Evolutionary conservation across 805 yeast species (phyloP).

Genomic region (Metschnikowia chrysomelidarum): DNA sequence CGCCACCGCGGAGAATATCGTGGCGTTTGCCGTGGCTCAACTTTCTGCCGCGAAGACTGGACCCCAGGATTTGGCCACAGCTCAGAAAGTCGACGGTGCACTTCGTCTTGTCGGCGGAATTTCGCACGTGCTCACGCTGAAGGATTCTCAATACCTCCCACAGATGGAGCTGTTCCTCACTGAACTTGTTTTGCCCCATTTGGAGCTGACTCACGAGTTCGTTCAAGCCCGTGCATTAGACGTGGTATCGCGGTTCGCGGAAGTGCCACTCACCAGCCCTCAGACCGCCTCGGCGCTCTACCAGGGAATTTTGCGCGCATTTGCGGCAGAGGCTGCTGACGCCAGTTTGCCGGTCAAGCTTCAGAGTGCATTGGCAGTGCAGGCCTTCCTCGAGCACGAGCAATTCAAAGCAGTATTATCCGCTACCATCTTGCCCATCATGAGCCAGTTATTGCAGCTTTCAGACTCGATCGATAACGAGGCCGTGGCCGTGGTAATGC

Average conservation of each 20-base stretch:
- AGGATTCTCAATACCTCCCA: slow-evolving; percentile 53
- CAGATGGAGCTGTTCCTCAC: slow-evolving; percentile 71
- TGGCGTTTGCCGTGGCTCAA: slow-evolving; percentile 56
- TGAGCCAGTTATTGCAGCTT: slow-evolving; percentile 72
- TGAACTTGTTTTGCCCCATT: slow-evolving; percentile 67
- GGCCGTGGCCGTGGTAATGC: slow-evolving; percentile 85
- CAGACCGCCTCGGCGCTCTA: slow-evolving; percentile 26
- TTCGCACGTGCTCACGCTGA: slow-evolving; percentile 52
- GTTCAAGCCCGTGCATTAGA: slow-evolving; percentile 76
- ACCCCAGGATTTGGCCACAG: slow-evolving; percentile 44
- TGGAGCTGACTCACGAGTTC: slow-evolving; percentile 59
- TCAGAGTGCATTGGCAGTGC: slow-evolving; percentile 83
- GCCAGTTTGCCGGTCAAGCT: slow-evolving; percentile 69
- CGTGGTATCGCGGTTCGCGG: slow-evolving; percentile 62
- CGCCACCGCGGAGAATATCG: slow-evolving; percentile 56
- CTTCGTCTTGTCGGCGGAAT: slow-evolving; percentile 76
- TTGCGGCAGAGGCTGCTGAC: slow-evolving; percentile 21
- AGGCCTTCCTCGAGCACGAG: slow-evolving; percentile 65
- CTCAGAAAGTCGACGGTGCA: slow-evolving; percentile 72
- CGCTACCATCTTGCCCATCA: slow-evolving; percentile 68
- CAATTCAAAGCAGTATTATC: slow-evolving; percentile 69
- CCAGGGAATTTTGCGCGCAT: slow-evolving; percentile 34
- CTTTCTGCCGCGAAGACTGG: slow-evolving; percentile 31
- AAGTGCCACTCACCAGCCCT: slow-evolving; percentile 45
- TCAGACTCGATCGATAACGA: slow-evolving; percentile 86